Base-by-base conservation (phyloP, 345 rosid species). In the Alliaria petiolata region DNA sequence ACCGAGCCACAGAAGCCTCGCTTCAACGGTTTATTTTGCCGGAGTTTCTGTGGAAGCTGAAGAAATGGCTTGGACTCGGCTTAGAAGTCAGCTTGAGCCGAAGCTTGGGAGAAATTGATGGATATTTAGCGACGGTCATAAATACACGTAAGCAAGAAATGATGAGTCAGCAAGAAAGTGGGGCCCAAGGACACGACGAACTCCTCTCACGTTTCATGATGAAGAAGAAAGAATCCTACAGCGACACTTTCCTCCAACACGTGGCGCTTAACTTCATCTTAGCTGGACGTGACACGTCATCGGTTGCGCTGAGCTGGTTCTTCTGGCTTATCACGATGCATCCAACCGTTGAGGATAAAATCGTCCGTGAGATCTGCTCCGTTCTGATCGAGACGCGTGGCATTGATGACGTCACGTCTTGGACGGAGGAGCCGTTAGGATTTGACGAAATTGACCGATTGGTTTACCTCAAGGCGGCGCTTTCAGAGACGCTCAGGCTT, bases 261-360 rank as follows among this genome's bases (percentile, higher is more conserved):
- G 96, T 93, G 73, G 97, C 96, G 4, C 93, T 89, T 60, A 93
- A 87, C 67, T 93, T 93, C 75, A 93, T 93, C 83, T 82, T 93
- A 53, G 98, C 98, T 55, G 98, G 98, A 58, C 91, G 98, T 12
- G 97, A 93, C 91, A 93, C 98, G 67, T 90, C 97, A 65, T 85
- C 97, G 0, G 98, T 89, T 1, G 97, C 98, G 12, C 67, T 93
- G 44, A 72, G 87, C 86, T 93, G 98, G 98, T 93, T 93, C 87
- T 93, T 93, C 77, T 87, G 91, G 89, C 69, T 89, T 31, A 33
- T 91, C 64, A 83, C 69, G 17, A 83, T 75, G 43, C 84, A 91
- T 58, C 92, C 96, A 1, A 11, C 70, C 0, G 85, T 87, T 2
- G 98, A 93, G 74, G 89, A 83, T 10, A 85, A 84, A 59, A 85